Evolutionary conservation across 1,284 basidiomycete genomes (phyloP).

Genomic region (Meripilus lineatus): DNA sequence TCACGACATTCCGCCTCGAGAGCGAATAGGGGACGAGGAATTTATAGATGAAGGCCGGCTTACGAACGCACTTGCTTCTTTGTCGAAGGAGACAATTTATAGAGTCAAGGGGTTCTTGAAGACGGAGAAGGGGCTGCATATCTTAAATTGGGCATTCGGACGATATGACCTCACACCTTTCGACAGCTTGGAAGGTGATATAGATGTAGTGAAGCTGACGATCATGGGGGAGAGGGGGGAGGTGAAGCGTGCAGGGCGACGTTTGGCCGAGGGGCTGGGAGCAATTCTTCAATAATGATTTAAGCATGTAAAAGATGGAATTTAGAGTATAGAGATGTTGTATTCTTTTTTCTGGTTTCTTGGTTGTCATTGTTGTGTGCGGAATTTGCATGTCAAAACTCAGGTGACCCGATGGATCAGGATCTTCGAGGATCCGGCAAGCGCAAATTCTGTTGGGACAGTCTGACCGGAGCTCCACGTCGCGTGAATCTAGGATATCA

Average conservation of each 20-base stretch:
- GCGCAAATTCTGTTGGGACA: no score
- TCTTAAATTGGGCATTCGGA: conserved; percentile 91
- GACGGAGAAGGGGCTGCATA: conserved; percentile 44
- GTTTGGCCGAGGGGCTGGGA: conserved; percentile 51
- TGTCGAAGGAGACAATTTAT: conserved; percentile 70
- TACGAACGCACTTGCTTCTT: conserved; percentile 38
- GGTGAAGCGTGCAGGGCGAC: conserved; percentile 53
- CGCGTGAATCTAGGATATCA: no score
- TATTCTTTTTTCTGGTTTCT: no score
- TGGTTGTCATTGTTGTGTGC: no score
- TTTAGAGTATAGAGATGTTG: no score
- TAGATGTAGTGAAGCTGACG: conserved; percentile 55
- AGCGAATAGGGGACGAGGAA: conserved; percentile 18
- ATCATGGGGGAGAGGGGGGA: conserved; percentile 88
- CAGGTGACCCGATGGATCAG: no score
- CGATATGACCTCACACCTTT: conserved; percentile 63
- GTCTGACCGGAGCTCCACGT: no score
- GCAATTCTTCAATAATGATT: conserved; percentile 26
- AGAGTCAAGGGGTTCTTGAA: conserved; percentile 80
- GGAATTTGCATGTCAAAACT: no score
- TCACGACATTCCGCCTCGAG: conserved; percentile 12
- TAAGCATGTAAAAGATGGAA: not conserved
- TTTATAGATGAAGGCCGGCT: conserved; percentile 22
- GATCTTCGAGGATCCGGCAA: no score
- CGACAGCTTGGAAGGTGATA: conserved; percentile 26